A percentile compares a stretch with the other conserved stretches of the same genome.
Evolutionary conservation across 176 grass and related monocot genomes (phyloP).

Genomic region (Carex myosuroides): DNA sequence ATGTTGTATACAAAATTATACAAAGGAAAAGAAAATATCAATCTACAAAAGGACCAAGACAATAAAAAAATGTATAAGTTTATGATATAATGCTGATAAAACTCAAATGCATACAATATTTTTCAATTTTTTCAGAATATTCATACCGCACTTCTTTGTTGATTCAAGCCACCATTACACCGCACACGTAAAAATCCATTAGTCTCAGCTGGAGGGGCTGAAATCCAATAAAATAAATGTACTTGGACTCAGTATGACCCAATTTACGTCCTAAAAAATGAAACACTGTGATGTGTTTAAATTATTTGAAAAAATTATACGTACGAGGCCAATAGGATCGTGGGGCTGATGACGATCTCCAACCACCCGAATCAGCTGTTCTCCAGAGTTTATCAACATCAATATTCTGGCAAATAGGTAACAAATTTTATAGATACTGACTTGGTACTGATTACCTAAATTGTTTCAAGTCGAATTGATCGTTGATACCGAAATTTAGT

Average conservation of each 20-base stretch:
- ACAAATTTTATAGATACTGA: not conserved
- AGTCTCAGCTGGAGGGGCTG: constrained; percentile 71
- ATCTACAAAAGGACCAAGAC: not conserved
- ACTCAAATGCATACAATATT: not conserved
- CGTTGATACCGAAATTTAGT: not conserved
- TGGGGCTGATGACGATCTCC: constrained; percentile 90
- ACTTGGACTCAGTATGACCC: not conserved
- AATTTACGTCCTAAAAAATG: constrained; percentile 13
- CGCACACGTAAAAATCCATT: constrained; percentile 85
- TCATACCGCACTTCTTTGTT: constrained; percentile 91
- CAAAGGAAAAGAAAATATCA: not conserved
- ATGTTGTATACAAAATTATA: constrained; percentile 22
- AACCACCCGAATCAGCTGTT: constrained; percentile 78
- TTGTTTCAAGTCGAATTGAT: not conserved
- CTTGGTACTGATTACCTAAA: not conserved
- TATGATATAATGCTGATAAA: not conserved
- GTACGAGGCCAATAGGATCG: constrained; percentile 74
- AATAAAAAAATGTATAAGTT: constrained; percentile 12
- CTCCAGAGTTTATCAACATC: constrained; percentile 70
- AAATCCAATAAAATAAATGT: constrained; percentile 28
- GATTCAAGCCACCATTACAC: constrained; percentile 95
- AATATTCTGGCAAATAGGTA: constrained; percentile 45
- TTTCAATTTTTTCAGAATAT: constrained; percentile 7
- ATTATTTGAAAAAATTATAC: constrained; percentile 18
- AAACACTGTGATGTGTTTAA: not conserved